Evolutionary conservation across 2,329 filamentous ascomycete species (phyloP).

Genomic region (Colletotrichum sansevieriae): DNA sequence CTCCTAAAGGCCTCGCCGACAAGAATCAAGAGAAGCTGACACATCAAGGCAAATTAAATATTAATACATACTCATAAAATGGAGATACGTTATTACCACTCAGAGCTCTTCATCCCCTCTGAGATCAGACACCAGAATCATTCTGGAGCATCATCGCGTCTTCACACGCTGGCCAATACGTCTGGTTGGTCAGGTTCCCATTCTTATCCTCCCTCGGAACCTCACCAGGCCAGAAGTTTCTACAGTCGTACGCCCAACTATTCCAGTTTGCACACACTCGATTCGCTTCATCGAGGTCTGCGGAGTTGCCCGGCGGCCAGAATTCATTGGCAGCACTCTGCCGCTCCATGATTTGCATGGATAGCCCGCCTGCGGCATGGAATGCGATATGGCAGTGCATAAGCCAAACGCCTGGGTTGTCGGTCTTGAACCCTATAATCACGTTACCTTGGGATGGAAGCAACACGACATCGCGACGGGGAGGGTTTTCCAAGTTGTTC

Average conservation of each 20-base stretch:
- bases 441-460: too few species aligned
- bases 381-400: too few species aligned
- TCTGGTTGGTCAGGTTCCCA: neutral
- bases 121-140: slow-evolving; percentile 19
- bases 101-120: neutral
- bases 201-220: neutral
- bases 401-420: too few species aligned
- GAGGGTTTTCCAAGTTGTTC: too few species aligned
- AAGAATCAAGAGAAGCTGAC: too few species aligned
- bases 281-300: slow-evolving; percentile 3
- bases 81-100: too few species aligned
- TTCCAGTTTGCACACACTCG: slow-evolving; percentile 27
- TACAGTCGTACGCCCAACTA: slow-evolving; percentile 34
- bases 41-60: too few species aligned
- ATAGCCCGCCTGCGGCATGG: too few species aligned
- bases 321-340: slow-evolving; percentile 17
- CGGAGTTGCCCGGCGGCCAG: slow-evolving; percentile 21
- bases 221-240: slow-evolving; percentile 31
- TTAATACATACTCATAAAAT: too few species aligned
- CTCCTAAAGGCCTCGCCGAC: too few species aligned
- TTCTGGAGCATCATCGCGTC: slow-evolving; percentile 16
- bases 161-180: slow-evolving; percentile 6
- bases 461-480: too few species aligned
- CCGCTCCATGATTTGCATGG: slow-evolving; percentile 20
- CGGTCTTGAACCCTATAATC: too few species aligned